Evolutionary conservation across 2,329 filamentous ascomycete species (phyloP).

Genomic region (Colletotrichum navitas): DNA sequence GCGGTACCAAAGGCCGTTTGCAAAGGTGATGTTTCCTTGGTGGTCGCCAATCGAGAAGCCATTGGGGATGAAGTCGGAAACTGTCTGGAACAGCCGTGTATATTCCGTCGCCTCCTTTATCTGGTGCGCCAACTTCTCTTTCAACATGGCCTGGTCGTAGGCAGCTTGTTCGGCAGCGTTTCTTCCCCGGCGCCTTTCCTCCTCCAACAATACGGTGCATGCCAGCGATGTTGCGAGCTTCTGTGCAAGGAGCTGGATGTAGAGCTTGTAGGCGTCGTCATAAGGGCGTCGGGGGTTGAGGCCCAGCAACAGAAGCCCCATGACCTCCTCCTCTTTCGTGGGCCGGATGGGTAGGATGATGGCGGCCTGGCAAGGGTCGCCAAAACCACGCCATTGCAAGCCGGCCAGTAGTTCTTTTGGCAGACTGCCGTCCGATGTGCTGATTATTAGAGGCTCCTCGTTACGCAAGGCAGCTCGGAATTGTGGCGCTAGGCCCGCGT

Average conservation of each 20-base stretch:
- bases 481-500: constrained; percentile 54
- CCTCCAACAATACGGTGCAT: constrained; percentile 77
- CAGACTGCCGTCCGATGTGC: constrained; percentile 64
- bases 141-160: constrained; percentile 74
- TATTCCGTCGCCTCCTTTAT: constrained; percentile 64
- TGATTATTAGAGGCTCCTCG: constrained; percentile 56
- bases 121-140: constrained; percentile 72
- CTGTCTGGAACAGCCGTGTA: constrained; percentile 75
- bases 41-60: constrained; percentile 79
- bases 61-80: constrained; percentile 80
- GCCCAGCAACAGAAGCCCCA: constrained; percentile 77
- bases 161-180: constrained; percentile 72
- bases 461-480: constrained; percentile 56
- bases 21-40: constrained; percentile 75
- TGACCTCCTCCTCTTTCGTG: constrained; percentile 72
- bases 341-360: constrained; percentile 78
- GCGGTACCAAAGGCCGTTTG: constrained; percentile 75
- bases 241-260: constrained; percentile 67
- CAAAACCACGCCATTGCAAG: constrained; percentile 73
- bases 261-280: constrained; percentile 79
- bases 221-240: constrained; percentile 77
- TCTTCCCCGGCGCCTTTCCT: constrained; percentile 72
- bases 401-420: constrained; percentile 69
- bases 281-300: constrained; percentile 79
- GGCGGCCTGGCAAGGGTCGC: constrained; percentile 73